Conservation (phyloP, 1,284 basidiomycete species). For the Cutaneotrichosporon mucoides region DNA sequence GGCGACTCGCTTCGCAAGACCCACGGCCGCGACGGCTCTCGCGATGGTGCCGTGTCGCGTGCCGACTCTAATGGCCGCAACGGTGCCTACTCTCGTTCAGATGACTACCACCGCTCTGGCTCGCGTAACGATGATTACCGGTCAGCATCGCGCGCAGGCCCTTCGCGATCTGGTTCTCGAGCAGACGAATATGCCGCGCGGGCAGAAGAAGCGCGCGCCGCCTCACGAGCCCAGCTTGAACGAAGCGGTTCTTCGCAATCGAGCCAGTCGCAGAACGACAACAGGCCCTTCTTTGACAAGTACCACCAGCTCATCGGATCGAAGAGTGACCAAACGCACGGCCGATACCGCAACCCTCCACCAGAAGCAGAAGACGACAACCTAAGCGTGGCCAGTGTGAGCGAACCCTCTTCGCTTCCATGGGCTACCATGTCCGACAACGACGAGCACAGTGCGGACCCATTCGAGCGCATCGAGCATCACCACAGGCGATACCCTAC, state of each 20-base stretch:
- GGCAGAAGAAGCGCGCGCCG: background rate
- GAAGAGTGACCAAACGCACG: constrained; percentile 21
- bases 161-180: background rate
- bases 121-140: constrained; percentile 8
- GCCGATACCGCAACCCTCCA: background rate
- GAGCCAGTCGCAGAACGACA: constrained; percentile 8
- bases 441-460: background rate
- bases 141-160: constrained; percentile 4
- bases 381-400: background rate
- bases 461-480: constrained; percentile 5
- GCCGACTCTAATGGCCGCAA: constrained; percentile 4
- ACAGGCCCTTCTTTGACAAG: constrained; percentile 54
- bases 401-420: constrained; percentile 1
- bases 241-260: constrained; percentile 11
- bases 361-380: constrained; percentile 14
- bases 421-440: background rate
- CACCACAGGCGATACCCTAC: constrained; percentile 31
- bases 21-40: background rate
- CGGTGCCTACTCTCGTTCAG: background rate
- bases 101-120: constrained; percentile 1
- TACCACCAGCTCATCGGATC: constrained; percentile 48
- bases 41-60: constrained; percentile 1
- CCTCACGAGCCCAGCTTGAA: constrained; percentile 2
- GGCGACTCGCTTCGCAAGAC: no score
- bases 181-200: constrained; percentile 3